A percentile compares a stretch with the other conserved stretches of the same genome.
phyloP scores from a whole-genome alignment of 192 early-diverging fungal species.

The Ramicandelaber brevisporus region DNA sequence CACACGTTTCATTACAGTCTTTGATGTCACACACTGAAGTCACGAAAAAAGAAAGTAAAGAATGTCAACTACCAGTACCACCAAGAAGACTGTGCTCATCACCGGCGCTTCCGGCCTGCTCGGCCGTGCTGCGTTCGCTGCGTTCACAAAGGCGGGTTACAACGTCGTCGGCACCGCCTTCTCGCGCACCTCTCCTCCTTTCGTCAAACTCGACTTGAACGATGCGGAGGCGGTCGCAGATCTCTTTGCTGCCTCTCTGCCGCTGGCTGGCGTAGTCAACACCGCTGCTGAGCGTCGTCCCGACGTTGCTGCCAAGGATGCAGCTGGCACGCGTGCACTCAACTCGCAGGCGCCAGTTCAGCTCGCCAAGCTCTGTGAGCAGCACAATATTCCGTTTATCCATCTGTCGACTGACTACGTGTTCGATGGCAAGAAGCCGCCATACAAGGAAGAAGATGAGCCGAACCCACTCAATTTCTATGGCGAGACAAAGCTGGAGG shows the following conservation, averaged over 20 bases:
- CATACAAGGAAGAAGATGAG: conserved; percentile 38
- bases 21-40: too few species aligned
- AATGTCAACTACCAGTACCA: too few species aligned
- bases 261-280: conserved; percentile 39
- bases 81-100: conserved; percentile 30
- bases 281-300: conserved; percentile 72
- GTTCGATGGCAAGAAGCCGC: conserved; percentile 64
- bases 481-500: conserved; percentile 51
- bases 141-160: conserved; percentile 22
- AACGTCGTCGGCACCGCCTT: conserved; percentile 48
- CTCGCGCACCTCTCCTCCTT: conserved; percentile 21
- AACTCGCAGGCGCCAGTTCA: conserved; percentile 35
- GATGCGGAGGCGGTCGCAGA: conserved; percentile 17
- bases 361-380: conserved; percentile 23
- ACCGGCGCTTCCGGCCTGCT: conserved; percentile 66
- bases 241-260: conserved; percentile 26
- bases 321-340: conserved; percentile 24
- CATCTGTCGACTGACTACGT: conserved; percentile 87
- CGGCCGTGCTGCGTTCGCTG: conserved; percentile 37
- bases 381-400: conserved; percentile 26
- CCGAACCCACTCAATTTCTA: conserved; percentile 68
- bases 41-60: too few species aligned
- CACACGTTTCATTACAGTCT: too few species aligned
- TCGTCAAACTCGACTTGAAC: conserved; percentile 42
- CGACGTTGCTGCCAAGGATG: conserved; percentile 46